Evolutionary conservation across 495 filamentous ascomycete species (phyloP), one percentile per base, ranked within the genome.

Genomic region (Hypoxylon trugodes): DNA sequence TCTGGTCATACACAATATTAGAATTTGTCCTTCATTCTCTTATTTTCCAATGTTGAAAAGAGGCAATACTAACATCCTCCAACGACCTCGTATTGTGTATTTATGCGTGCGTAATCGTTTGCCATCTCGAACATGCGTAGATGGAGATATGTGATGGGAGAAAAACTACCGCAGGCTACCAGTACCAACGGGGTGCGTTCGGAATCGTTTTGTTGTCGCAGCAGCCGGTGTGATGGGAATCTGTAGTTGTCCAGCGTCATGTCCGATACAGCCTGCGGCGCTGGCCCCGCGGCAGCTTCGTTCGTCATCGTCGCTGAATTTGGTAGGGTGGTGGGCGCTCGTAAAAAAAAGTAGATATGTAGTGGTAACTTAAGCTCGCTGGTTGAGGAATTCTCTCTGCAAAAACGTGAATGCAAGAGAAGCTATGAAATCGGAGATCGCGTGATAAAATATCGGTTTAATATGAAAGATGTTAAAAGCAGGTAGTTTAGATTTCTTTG

Each of bases 81-180:
- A 22, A 96, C 80, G 13, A 97, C 82, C 73, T 97, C 93, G 71
- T 88, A 96, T 26, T 91, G 81, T 33, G 90, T 92, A 77, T 88
- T 90, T 75, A 93, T 87, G 33, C 70, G 58, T 1, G 61, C 57
- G 50, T 68, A 73, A 46, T 73, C 70, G 52, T 68, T 73, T 36
- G 70, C 70, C 73, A 77, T 74, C 66, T 96, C 93, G 70, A 96
- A 96, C 92, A 97, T 94, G 71, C 92, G 90, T 49, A 97, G 81
- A 73, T 97, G 92, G 25, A 97, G 84, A 74, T 88, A 92, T 22
- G 91, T 96, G 65, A 90, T 87, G 13, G 91, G 93, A 2, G 87
- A 91, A 78, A 96, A 97, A 41, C 90, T 94, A 33, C 94, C 94
- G 74, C 93, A 97, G 30, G 92, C 90, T 35, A 98, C 89, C 35